Percentiles rank a stretch among this genome's conserved stretches.
phyloP scores from a whole-genome alignment of 2,329 filamentous ascomycete genomes.

The Fusarium chuoi region DNA sequence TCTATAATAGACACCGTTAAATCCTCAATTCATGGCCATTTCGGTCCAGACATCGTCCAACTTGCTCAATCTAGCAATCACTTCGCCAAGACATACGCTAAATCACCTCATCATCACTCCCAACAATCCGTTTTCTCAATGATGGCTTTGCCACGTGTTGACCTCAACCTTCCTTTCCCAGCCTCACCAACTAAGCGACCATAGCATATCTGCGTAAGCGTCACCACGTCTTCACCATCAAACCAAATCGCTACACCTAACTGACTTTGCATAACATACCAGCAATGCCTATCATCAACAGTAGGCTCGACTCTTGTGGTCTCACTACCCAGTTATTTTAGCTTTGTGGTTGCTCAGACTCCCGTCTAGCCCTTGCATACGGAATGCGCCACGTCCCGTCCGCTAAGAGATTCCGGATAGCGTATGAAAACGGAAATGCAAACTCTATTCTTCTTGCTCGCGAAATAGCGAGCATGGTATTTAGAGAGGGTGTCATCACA shows the following conservation, averaged over 20 bases:
- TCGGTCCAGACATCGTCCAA: background rate
- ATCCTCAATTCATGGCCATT: background rate
- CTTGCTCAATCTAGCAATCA: background rate
- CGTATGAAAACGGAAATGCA: background rate
- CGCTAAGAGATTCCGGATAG: background rate
- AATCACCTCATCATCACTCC: rapidly evolving
- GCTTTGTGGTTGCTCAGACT: background rate
- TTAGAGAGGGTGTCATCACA: background rate
- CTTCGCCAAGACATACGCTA: too few relatives aligned
- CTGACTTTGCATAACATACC: background rate
- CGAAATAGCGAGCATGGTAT: background rate
- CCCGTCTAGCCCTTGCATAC: background rate
- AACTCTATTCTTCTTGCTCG: background rate
- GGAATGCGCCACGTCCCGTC: background rate
- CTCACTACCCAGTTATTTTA: background rate
- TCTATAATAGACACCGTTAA: too few relatives aligned
- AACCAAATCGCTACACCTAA: background rate
- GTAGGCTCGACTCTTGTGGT: background rate
- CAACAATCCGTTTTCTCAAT: background rate
- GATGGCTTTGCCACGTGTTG: background rate
- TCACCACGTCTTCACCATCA: background rate
- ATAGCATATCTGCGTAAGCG: background rate
- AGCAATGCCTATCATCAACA: background rate
- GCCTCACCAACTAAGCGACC: background rate
- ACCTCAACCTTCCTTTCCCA: background rate